A percentile compares a stretch with the other conserved stretches of the same genome.
These are phyloP conservation scores for Backusella liffmaniae DNA, from an alignment of 192 early-diverging fungal genomes.

Conservation along the genomic window DNA sequence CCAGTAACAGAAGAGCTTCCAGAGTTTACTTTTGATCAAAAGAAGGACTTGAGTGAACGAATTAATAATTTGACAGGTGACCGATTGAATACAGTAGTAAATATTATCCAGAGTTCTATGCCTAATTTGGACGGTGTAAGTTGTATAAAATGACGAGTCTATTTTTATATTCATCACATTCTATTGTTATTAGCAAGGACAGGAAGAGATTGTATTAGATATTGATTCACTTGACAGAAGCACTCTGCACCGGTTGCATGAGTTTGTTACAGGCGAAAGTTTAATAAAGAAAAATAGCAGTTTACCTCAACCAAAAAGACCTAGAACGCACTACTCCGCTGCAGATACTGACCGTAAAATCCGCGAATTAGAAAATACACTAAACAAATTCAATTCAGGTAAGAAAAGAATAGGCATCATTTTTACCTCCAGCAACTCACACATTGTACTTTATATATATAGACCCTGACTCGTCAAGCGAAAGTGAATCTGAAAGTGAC, in stretches of 20 bases:
- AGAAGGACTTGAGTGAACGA: constrained; percentile 70
- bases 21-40: constrained; percentile 75
- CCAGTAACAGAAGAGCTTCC: constrained; percentile 17
- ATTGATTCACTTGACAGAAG: constrained; percentile 81
- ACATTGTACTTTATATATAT: constrained; percentile 1
- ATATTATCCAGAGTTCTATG: constrained; percentile 65
- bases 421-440: constrained; percentile 9
- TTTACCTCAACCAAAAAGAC: constrained; percentile 45
- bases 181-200: constrained; percentile 33
- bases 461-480: constrained; percentile 45
- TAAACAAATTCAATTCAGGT: constrained; percentile 43
- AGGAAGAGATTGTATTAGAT: constrained; percentile 92
- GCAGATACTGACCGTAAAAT: constrained; percentile 50
- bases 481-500: constrained; percentile 53
- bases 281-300: constrained; percentile 34
- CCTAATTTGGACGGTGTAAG: constrained; percentile 52
- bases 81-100: constrained; percentile 56
- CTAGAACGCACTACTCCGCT: constrained; percentile 40
- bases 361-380: constrained; percentile 40
- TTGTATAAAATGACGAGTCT: constrained; percentile 17
- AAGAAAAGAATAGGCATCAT: neutral
- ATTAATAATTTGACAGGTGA: constrained; percentile 61
- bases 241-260: constrained; percentile 82
- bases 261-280: constrained; percentile 70
- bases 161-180: neutral